Conservation (phyloP, 2,329 filamentous ascomycete species). For the Daldinia eschscholtzii region DNA sequence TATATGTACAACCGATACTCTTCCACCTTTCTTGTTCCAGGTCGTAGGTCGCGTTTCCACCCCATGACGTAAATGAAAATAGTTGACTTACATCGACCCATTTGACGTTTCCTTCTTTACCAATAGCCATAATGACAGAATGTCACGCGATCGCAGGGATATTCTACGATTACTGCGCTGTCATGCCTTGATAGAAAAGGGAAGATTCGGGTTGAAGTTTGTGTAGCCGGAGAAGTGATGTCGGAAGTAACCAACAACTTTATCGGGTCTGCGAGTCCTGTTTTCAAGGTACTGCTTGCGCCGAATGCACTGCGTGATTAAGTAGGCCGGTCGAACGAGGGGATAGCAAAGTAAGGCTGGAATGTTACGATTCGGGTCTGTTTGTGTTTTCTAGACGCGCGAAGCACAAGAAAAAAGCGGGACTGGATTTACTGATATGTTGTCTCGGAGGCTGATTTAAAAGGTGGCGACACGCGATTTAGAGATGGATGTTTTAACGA, state of each 20-base stretch:
- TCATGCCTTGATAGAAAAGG: constrained; percentile 42
- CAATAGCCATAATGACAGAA: constrained; percentile 62
- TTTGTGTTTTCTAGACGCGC: constrained; percentile 25
- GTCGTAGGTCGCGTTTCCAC: neutral
- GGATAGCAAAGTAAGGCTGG: constrained; percentile 19
- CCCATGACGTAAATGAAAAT: neutral
- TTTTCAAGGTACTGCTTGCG: neutral
- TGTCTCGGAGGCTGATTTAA: constrained; percentile 18
- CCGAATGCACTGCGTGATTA: neutral
- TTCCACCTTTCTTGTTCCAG: neutral
- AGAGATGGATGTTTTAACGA: constrained; percentile 8
- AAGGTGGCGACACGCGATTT: constrained; percentile 26
- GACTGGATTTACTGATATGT: constrained; percentile 24
- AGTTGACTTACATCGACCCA: constrained; percentile 68
- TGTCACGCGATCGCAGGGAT: constrained; percentile 29
- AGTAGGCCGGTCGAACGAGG: constrained; percentile 7
- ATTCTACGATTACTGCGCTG: constrained; percentile 33
- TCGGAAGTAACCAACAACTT: constrained; percentile 9
- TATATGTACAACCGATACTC: neutral
- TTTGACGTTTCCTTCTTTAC: constrained; percentile 66
- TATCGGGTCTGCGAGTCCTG: constrained; percentile 5
- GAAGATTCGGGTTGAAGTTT: neutral
- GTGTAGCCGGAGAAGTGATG: constrained; percentile 10
- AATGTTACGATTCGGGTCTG: constrained; percentile 33
- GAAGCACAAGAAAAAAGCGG: constrained; percentile 26